These are phyloP conservation scores for Heliophila coronopifolia DNA, from an alignment of 441 rosid genomes.

Conservation along the genomic window DNA sequence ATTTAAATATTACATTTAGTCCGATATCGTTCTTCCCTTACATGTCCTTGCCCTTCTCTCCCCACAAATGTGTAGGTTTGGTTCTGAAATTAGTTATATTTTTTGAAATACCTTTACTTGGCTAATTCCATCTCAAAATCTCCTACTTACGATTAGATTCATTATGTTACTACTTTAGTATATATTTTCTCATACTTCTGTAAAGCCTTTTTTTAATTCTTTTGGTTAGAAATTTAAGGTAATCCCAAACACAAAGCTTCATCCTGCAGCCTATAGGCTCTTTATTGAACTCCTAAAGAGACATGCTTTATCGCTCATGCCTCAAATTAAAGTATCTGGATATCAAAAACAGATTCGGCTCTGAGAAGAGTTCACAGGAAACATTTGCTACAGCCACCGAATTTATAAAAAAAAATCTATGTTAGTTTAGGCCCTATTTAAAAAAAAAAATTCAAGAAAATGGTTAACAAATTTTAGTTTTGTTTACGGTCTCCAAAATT, in stretches of 20 bases:
- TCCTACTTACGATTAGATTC: neutral
- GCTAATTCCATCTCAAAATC: neutral
- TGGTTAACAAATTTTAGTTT: too few relatives aligned
- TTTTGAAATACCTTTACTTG: neutral
- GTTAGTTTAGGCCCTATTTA: too few relatives aligned
- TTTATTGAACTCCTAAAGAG: constrained; percentile 77
- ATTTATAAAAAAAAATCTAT: too few relatives aligned
- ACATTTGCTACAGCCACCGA: too few relatives aligned
- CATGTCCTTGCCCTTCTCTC: constrained; percentile 84
- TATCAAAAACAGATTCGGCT: too few relatives aligned
- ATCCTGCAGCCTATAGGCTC: constrained; percentile 83
- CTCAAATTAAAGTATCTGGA: constrained; percentile 42
- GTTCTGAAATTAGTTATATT: neutral
- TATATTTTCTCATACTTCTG: too few relatives aligned
- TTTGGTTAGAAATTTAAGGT: constrained; percentile 40
- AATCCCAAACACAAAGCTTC: constrained; percentile 54
- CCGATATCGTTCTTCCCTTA: constrained; percentile 62
- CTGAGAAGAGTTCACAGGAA: too few relatives aligned
- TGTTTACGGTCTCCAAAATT: too few relatives aligned
- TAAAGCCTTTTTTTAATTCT: neutral
- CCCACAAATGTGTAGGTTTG: constrained; percentile 1
- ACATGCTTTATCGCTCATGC: constrained; percentile 56
- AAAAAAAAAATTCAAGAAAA: too few relatives aligned
- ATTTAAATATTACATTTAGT: too few relatives aligned
- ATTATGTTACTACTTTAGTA: constrained; percentile 1